Evolutionary conservation across 2,329 filamentous ascomycete species (phyloP).

Genomic region (Fusarium tjaetaba): DNA sequence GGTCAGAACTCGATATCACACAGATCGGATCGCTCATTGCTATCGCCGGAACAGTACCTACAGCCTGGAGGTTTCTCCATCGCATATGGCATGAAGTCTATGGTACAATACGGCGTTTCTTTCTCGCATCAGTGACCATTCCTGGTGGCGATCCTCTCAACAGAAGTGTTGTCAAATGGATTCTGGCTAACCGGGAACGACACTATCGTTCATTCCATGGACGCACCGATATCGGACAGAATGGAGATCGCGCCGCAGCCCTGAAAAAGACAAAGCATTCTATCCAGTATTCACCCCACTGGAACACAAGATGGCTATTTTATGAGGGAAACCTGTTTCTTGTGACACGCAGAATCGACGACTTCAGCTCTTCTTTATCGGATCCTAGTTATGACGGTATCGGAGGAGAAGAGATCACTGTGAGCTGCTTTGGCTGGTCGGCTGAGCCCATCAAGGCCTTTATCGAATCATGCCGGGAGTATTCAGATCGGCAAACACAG

Average conservation of each 20-base stretch:
- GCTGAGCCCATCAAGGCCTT: conserved; percentile 58
- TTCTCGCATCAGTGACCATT: conserved; percentile 56
- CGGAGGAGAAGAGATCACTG: conserved; percentile 57
- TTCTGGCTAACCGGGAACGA: conserved; percentile 53
- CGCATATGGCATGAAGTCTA: conserved; percentile 51
- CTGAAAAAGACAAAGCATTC: conserved; percentile 55
- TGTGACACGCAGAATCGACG: conserved; percentile 53
- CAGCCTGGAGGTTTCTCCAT: conserved; percentile 52
- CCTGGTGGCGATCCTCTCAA: conserved; percentile 58
- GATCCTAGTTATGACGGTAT: conserved; percentile 58
- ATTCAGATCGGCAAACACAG: conserved; percentile 58
- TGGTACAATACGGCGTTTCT: conserved; percentile 54
- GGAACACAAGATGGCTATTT: conserved; percentile 60
- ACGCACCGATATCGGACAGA: conserved; percentile 51
- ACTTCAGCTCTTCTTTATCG: conserved; percentile 49
- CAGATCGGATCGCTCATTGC: conserved; percentile 57
- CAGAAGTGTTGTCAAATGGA: conserved; percentile 56
- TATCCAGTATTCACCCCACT: conserved; percentile 58
- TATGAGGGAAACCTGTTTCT: conserved; percentile 58
- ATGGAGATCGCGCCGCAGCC: conserved; percentile 51
- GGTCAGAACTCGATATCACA: conserved; percentile 58
- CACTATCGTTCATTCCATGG: conserved; percentile 57
- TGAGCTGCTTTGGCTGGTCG: conserved; percentile 63
- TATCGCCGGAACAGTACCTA: conserved; percentile 54
- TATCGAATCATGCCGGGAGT: conserved; percentile 59